Conservation (phyloP, 148 eudicot genomes). For the Nepenthes mirabilis region DNA sequence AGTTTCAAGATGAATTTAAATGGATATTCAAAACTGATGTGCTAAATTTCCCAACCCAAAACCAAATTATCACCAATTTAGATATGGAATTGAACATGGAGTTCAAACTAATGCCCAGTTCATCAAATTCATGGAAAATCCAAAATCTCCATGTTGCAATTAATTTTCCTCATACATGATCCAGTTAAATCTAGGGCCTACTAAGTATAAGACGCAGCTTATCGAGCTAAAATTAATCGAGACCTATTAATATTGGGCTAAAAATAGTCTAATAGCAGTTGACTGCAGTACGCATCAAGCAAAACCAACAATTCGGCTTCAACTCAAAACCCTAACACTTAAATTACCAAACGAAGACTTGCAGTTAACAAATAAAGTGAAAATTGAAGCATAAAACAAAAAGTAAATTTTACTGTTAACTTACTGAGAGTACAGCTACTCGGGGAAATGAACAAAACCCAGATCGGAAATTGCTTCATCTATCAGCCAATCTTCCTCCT, state of each 20-base stretch:
- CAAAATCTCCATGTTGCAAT: neutral
- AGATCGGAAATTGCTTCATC: conserved; percentile 22
- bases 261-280: too few species aligned
- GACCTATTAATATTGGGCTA: too few species aligned
- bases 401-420: conserved; percentile 11
- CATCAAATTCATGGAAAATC: neutral
- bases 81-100: conserved; percentile 4
- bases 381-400: conserved; percentile 1
- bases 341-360: conserved; percentile 2
- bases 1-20: neutral
- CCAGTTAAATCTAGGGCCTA: neutral
- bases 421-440: conserved; percentile 33
- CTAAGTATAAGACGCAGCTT: too few species aligned
- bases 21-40: neutral
- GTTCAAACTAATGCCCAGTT: neutral
- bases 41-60: neutral
- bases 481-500: conserved; percentile 2
- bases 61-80: neutral
- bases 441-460: conserved; percentile 10
- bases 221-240: too few species aligned
- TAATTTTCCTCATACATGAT: neutral
- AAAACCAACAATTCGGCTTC: too few species aligned
- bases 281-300: too few species aligned
- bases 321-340: conserved; percentile 2
- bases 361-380: neutral